These are phyloP conservation scores for Suillus clintonianus DNA, from an alignment of 768 basidiomycete genomes.

Conservation along the genomic window DNA sequence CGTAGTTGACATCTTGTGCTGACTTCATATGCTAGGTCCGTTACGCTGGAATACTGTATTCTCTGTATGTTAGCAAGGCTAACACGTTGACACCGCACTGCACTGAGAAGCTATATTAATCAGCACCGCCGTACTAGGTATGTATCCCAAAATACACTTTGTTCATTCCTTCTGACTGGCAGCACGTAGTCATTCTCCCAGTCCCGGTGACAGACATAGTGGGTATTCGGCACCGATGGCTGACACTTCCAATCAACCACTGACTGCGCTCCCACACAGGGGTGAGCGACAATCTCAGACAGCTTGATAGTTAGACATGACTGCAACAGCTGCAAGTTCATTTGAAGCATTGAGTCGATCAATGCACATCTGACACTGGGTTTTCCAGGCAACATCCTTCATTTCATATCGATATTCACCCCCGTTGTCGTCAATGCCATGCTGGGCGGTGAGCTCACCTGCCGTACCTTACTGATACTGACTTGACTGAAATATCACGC, in stretches of 20 bases:
- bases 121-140: not conserved
- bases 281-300: not conserved
- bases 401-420: not conserved
- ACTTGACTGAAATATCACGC: not conserved
- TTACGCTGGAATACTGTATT: not conserved
- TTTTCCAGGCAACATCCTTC: not conserved
- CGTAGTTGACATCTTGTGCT: not conserved
- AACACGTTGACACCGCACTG: not conserved
- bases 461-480: not conserved
- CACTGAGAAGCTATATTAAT: not conserved
- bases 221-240: not conserved
- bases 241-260: not conserved
- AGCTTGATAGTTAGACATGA: not conserved
- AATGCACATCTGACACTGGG: not conserved
- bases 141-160: not conserved
- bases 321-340: not conserved
- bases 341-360: not conserved
- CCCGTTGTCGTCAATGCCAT: not conserved
- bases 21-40: not conserved
- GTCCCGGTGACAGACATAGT: not conserved
- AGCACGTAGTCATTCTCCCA: not conserved
- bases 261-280: not conserved
- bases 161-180: not conserved
- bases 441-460: not conserved
- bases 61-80: not conserved